Conservation (phyloP, 2,329 filamentous ascomycete species). For the Penicillium brasilianum region DNA sequence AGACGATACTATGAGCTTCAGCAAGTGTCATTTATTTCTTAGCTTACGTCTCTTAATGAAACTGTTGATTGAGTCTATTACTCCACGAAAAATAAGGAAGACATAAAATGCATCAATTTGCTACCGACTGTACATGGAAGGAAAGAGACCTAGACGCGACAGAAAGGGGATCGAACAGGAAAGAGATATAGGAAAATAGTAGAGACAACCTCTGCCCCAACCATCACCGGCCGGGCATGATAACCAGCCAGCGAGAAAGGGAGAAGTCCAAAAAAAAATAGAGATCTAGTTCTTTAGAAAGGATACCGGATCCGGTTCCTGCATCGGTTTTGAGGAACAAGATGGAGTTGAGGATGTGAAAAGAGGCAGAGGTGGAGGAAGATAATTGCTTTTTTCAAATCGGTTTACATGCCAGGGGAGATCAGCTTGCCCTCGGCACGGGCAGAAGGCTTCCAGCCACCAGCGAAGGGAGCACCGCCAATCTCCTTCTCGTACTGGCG, state of each 20-base stretch:
- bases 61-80: neutral
- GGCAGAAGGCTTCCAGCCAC: constrained; percentile 82
- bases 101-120: constrained; percentile 38
- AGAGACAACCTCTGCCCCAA: constrained; percentile 27
- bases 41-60: neutral
- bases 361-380: constrained; percentile 7
- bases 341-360: constrained; percentile 12
- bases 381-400: constrained; percentile 4
- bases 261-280: constrained; percentile 15
- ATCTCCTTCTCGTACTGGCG: constrained; percentile 74
- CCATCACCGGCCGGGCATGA: constrained; percentile 2
- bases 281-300: constrained; percentile 27
- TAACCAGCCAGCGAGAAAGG: constrained; percentile 23
- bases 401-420: constrained; percentile 83
- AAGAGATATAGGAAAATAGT: constrained; percentile 29
- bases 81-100: constrained; percentile 10
- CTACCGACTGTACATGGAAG: constrained; percentile 37
- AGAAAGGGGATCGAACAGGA: constrained; percentile 33
- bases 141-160: constrained; percentile 33
- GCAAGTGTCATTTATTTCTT: neutral
- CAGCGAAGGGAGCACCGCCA: constrained; percentile 77
- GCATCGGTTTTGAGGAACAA: constrained; percentile 26
- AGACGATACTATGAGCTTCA: neutral
- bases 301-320: constrained; percentile 23
- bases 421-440: constrained; percentile 80